Conservation (phyloP, 2,329 filamentous ascomycete species). For the Aspergillus transmontanensis region DNA sequence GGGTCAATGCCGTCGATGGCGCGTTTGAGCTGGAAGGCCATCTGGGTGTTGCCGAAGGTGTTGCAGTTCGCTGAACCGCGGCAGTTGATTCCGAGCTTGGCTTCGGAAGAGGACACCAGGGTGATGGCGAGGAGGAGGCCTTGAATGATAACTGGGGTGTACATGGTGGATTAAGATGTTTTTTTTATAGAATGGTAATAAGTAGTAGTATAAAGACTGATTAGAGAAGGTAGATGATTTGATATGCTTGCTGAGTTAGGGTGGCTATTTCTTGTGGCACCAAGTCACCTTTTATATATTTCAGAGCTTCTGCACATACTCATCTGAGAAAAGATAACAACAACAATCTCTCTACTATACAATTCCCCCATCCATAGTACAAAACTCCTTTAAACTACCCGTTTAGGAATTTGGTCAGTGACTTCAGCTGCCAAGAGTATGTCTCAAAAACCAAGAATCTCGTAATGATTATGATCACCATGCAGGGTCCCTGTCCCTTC, state of each 20-base stretch:
- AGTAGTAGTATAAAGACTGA: too few relatives aligned
- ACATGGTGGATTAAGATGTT: background rate
- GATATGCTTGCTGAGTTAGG: background rate
- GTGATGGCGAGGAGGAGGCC: background rate
- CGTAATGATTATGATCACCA: background rate
- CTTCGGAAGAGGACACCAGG: background rate
- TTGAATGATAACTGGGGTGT: background rate
- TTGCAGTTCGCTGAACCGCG: background rate
- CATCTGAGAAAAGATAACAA: too few relatives aligned
- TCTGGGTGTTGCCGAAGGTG: background rate
- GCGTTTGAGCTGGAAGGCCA: background rate
- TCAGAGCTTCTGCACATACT: background rate
- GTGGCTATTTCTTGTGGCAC: background rate
- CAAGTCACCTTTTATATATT: background rate
- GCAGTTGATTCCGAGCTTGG: background rate
- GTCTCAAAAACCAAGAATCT: background rate
- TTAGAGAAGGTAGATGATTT: too few relatives aligned
- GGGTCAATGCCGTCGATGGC: background rate
- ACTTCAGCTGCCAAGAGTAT: background rate
- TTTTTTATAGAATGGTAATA: too few relatives aligned
- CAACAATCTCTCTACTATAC: background rate
- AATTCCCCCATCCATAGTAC: background rate
- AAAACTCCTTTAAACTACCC: background rate
- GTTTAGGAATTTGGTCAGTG: background rate
- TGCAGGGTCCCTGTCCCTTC: background rate